Evolutionary conservation across 78 protist genomes (phyloP), one percentile per base, ranked within the genome.

Genomic region (Dictyostelium capitatum): DNA sequence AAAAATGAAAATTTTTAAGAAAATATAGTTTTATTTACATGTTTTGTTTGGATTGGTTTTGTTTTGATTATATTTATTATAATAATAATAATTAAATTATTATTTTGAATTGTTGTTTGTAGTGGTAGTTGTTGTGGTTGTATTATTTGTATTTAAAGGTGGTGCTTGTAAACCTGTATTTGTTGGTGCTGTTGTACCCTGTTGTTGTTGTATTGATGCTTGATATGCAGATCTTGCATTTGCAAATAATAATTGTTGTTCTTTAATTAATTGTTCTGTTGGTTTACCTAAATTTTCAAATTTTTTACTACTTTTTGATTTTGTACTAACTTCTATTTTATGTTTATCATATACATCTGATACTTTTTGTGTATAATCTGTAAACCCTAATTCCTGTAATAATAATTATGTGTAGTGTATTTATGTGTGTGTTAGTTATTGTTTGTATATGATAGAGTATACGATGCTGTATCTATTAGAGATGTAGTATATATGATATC

Each of bases 361-460:
- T 23, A 84, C 92, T 75, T 84, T 84, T 74, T 72, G 83, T 62
- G 92, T 84, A 75, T 84, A 84, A 43, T 75, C 92, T 46, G 53
- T 57, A 57, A 84, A 84, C 25, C 92, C 92, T 19, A 84, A 62
- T 75, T 84, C 92, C 83, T 83, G 51, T 19, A 25, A 51, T 28
- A 32, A n/a, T n/a, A n/a, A n/a, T n/a, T n/a, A n/a, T n/a, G n/a
- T 14, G 20, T 32, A 65, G 25, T 25, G 19, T 19, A 54, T 11
- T 12, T 28, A 14, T 32, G 0, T 28, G 23, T 30, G 25, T 12
- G 47, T 15, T 7, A 19, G 48, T 41, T 57, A 12, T 11, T 28
- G 20, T 41, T 80, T n/a, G n/a, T n/a, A n/a, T n/a, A n/a, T n/a
- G n/a, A n/a, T n/a, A n/a, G n/a, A n/a, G n/a, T n/a, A n/a, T n/a